phyloP scores from a whole-genome alignment of 1,139 yeast species.

The Yamadazyma dushanensis region DNA sequence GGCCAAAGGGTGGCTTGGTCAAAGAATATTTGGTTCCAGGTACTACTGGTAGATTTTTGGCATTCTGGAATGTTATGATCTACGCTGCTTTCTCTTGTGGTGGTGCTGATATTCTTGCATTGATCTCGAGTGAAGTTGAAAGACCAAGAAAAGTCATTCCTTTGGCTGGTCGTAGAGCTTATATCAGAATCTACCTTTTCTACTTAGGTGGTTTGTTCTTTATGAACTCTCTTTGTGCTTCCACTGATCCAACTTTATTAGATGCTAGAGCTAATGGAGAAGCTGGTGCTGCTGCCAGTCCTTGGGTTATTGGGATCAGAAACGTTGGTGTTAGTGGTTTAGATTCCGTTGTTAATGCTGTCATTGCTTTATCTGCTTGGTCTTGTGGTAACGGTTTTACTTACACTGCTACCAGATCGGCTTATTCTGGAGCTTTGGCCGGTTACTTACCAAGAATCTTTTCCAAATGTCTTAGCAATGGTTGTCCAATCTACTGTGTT shows the following conservation, averaged over 20 bases:
- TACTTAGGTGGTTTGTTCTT: conserved; percentile 41
- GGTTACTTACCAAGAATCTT: conserved; percentile 39
- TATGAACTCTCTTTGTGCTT: conserved; percentile 35
- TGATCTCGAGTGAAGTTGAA: conserved; percentile 34
- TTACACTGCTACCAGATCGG: conserved; percentile 36
- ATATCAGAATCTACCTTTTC: conserved; percentile 33
- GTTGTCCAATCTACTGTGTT: conserved; percentile 38
- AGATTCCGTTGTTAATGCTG: conserved; percentile 36
- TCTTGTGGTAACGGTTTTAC: conserved; percentile 41
- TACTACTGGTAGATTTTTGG: conserved; percentile 36
- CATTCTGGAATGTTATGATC: conserved; percentile 34
- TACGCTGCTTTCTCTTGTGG: conserved; percentile 45
- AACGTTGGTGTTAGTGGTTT: conserved; percentile 37
- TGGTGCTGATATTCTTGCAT: conserved; percentile 41
- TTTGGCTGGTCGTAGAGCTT: conserved; percentile 35
- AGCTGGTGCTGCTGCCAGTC: conserved; percentile 37
- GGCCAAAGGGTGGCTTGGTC: conserved; percentile 37
- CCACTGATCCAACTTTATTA: conserved; percentile 30
- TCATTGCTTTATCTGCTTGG: conserved; percentile 37
- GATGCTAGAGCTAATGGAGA: conserved; percentile 24
- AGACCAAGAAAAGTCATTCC: conserved; percentile 35
- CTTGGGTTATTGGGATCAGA: conserved; percentile 42
- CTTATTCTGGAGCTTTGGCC: conserved; percentile 37
- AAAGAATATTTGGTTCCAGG: conserved; percentile 33
- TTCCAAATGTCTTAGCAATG: conserved; percentile 32